Conservation (phyloP, 805 yeast genomes). For the Isabelozyma rhagii region DNA sequence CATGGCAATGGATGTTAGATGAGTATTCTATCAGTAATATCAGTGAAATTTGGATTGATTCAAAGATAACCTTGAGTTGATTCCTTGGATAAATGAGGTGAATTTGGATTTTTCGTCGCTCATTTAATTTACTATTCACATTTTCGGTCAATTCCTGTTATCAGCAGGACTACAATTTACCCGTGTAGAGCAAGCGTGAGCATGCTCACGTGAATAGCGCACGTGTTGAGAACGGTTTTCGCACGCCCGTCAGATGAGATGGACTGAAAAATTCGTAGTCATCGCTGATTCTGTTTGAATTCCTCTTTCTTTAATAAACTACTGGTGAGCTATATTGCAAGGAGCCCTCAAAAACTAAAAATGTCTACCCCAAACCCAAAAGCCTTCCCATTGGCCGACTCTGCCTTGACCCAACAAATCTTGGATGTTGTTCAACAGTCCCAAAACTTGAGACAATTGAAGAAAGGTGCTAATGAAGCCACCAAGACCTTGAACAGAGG, state of each 20-base stretch:
- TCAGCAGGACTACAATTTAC: neutral
- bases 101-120: neutral
- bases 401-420: constrained; percentile 92
- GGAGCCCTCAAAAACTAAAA: constrained; percentile 40
- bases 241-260: neutral
- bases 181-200: neutral
- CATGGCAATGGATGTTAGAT: constrained; percentile 39
- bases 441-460: constrained; percentile 94
- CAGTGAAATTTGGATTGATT: neutral
- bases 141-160: neutral
- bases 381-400: constrained; percentile 98
- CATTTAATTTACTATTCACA: neutral
- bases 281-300: neutral
- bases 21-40: neutral
- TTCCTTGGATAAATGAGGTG: neutral
- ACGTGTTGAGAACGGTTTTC: too few species aligned
- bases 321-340: constrained; percentile 44
- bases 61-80: neutral
- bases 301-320: constrained; percentile 6
- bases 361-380: constrained; percentile 95
- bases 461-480: constrained; percentile 99
- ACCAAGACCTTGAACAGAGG: constrained; percentile 99
- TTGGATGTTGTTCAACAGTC: constrained; percentile 98
- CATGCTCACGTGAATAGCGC: too few species aligned
- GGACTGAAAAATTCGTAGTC: neutral